These are phyloP conservation scores for Cryptococcus deneoformans DNA, from an alignment of 1,284 basidiomycete species.

Conservation along the genomic window DNA sequence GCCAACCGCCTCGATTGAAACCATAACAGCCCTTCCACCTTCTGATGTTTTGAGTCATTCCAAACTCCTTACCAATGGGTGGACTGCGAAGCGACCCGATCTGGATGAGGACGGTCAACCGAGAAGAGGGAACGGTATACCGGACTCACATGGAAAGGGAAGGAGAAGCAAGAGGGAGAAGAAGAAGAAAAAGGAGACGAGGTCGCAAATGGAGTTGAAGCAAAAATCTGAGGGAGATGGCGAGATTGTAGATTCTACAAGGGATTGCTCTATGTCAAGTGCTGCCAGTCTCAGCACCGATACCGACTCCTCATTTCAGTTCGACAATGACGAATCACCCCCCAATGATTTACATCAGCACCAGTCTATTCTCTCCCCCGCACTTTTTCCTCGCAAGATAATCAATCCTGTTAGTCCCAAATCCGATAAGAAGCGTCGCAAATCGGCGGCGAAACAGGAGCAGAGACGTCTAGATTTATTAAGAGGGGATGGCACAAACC, in stretches of 20 bases:
- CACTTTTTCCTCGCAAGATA: neutral
- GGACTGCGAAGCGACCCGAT: slow-evolving; percentile 25
- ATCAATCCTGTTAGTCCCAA: neutral
- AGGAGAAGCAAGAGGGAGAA: neutral
- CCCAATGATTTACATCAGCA: neutral
- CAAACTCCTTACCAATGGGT: neutral
- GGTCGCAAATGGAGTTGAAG: neutral
- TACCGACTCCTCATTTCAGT: slow-evolving; percentile 18
- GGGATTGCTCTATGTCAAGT: neutral
- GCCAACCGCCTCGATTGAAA: neutral
- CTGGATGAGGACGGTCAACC: slow-evolving; percentile 29
- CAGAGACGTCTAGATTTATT: slow-evolving; percentile 39
- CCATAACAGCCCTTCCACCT: neutral
- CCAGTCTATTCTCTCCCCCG: neutral
- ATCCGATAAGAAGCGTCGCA: slow-evolving; percentile 26
- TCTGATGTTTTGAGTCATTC: neutral
- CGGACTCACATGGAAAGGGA: neutral
- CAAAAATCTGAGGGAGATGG: neutral
- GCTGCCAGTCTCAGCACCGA: neutral
- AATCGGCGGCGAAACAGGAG: slow-evolving; percentile 29
- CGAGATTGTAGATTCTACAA: too few relatives aligned
- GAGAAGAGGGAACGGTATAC: slow-evolving; percentile 16
- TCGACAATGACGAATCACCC: slow-evolving; percentile 12
- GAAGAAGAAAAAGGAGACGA: neutral
- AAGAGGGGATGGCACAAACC: slow-evolving; percentile 42